Percentiles rank a stretch among this genome's conserved stretches.
These are phyloP conservation scores for Picochlorum sp. DNA, from an alignment of 139 green algal genomes.

Conservation along the genomic window DNA sequence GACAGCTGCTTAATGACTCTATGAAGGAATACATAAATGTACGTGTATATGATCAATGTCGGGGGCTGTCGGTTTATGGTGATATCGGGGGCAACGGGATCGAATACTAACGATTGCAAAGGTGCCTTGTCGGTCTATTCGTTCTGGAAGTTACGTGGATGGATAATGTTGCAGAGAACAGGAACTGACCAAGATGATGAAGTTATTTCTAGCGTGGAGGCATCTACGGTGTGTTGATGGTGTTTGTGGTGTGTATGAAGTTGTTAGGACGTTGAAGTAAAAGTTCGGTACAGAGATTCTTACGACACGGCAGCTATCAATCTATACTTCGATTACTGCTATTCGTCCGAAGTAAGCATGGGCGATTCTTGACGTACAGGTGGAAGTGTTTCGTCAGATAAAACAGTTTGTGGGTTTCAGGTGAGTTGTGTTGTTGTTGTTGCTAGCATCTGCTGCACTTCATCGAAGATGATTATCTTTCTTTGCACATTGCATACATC, in stretches of 20 bases:
- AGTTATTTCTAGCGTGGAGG: neutral
- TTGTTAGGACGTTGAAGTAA: no score
- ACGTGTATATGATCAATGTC: no score
- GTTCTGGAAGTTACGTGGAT: neutral
- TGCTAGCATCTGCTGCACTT: no score
- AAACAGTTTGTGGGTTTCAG: neutral
- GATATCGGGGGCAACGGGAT: no score
- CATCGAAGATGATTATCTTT: no score
- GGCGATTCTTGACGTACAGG: neutral
- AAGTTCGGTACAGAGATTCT: neutral
- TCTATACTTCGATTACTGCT: neutral
- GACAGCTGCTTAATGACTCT: neutral
- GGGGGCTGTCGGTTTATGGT: no score
- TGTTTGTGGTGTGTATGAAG: neutral
- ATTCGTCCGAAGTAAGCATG: neutral
- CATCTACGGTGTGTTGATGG: neutral
- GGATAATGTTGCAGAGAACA: neutral
- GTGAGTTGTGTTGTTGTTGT: no score
- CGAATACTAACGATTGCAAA: neutral
- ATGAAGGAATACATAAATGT: neutral
- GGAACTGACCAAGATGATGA: neutral
- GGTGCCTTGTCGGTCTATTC: neutral
- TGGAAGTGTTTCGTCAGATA: neutral
- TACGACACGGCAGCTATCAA: neutral
- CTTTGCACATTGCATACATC: no score